A percentile compares a stretch with the other conserved stretches of the same genome.
Evolutionary conservation across 768 basidiomycete genomes (phyloP).

Genomic region (Chlorophyllum brunneum): DNA sequence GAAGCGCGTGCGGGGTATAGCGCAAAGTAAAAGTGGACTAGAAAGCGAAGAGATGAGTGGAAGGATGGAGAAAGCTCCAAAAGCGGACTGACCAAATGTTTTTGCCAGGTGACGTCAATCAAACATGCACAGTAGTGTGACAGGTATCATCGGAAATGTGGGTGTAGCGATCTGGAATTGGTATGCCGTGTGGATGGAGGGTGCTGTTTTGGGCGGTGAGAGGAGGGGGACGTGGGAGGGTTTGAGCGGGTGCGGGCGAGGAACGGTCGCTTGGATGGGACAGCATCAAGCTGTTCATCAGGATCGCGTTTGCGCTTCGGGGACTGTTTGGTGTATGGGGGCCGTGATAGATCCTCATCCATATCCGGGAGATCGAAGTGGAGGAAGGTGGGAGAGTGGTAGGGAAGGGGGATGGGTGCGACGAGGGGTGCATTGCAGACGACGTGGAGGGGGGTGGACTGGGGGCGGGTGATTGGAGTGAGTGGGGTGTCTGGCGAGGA

Average conservation of each 20-base stretch:
- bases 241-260: conserved; percentile 1
- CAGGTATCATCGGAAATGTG: conserved; percentile 9
- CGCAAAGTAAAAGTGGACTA: conserved; percentile 7
- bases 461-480: conserved; percentile 22
- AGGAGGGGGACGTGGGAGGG: neutral
- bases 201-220: conserved; percentile 8
- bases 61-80: neutral
- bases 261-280: conserved; percentile 33
- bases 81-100: conserved; percentile 7
- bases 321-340: conserved; percentile 45
- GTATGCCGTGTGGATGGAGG: conserved; percentile 3
- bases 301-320: conserved; percentile 35
- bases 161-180: conserved; percentile 10
- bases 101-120: conserved; percentile 12
- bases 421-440: conserved; percentile 66
- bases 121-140: conserved; percentile 7
- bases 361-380: conserved; percentile 64
- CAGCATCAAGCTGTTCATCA: conserved; percentile 16
- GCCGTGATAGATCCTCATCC: conserved; percentile 67
- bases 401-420: conserved; percentile 65
- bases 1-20: neutral
- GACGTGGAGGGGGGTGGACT: conserved; percentile 32
- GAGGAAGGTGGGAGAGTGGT: conserved; percentile 66
- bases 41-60: neutral
- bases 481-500: conserved; percentile 18